Evolutionary conservation across 352 stramenopile species (phyloP).

Genomic region (Pythium dissotocum): DNA sequence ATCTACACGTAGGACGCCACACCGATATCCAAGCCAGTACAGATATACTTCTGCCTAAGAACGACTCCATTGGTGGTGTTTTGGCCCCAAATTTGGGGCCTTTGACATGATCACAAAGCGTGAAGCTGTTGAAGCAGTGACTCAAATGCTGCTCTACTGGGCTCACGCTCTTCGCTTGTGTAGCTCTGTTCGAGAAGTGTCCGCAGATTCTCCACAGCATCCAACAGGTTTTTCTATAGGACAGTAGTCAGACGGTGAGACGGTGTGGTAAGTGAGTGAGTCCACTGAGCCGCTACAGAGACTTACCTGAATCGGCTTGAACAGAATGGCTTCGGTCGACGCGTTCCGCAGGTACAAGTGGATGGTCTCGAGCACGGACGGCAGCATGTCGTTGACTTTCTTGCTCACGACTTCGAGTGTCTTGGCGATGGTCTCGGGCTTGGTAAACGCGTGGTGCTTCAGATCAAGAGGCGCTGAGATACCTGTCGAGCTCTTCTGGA

Average conservation of each 20-base stretch:
- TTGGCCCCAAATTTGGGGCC: too few species aligned
- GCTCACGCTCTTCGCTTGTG: slow-evolving; percentile 43
- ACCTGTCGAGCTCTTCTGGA: slow-evolving; percentile 29
- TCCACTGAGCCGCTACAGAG: not conserved
- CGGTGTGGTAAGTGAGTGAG: not conserved
- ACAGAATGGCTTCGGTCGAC: slow-evolving; percentile 81
- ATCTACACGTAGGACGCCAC: too few species aligned
- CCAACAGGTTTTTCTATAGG: slow-evolving; percentile 61
- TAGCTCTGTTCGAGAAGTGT: slow-evolving; percentile 64
- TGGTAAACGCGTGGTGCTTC: slow-evolving; percentile 40
- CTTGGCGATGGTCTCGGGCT: slow-evolving; percentile 43
- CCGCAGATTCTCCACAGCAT: slow-evolving; percentile 64
- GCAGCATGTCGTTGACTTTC: slow-evolving; percentile 44
- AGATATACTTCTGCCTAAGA: too few species aligned
- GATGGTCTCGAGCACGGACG: slow-evolving; percentile 55
- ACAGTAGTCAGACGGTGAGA: not conserved
- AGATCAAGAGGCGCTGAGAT: slow-evolving; percentile 2
- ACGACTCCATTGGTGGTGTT: too few species aligned
- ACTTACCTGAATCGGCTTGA: slow-evolving; percentile 78
- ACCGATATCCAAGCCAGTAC: too few species aligned
- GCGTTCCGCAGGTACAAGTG: slow-evolving; percentile 77
- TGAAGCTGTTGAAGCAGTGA: slow-evolving; percentile 50
- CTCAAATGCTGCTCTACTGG: slow-evolving; percentile 41
- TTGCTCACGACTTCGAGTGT: slow-evolving; percentile 43
- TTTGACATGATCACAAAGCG: slow-evolving; percentile 30